Conservation (phyloP, 129 eudicot species). For the Lactuca saligna region DNA sequence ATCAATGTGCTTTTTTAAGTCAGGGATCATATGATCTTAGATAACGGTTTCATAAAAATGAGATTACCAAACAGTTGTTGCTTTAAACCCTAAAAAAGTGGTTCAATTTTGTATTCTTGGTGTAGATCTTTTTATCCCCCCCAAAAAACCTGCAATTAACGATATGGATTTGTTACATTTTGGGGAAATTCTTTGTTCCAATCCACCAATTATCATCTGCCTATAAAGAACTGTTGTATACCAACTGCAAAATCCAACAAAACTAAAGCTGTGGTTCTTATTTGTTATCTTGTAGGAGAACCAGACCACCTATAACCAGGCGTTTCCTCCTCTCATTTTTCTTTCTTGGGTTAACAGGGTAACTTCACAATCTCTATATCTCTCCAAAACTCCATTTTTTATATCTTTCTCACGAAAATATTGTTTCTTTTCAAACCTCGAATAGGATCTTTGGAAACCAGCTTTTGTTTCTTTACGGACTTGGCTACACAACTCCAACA, state of each 20-base stretch:
- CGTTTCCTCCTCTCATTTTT: slow-evolving; percentile 63
- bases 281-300: slow-evolving; percentile 49
- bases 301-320: slow-evolving; percentile 72
- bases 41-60: not conserved
- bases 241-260: not conserved
- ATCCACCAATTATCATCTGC: not conserved
- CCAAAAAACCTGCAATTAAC: not conserved
- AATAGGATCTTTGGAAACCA: slow-evolving; percentile 86
- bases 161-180: not conserved
- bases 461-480: slow-evolving; percentile 90
- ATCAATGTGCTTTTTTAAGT: not conserved
- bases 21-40: not conserved
- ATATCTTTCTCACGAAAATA: slow-evolving; percentile 13
- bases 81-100: not conserved
- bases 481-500: slow-evolving; percentile 93
- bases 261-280: slow-evolving; percentile 9
- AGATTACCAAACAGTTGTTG: not conserved
- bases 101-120: not conserved
- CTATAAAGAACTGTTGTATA: not conserved
- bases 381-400: not conserved
- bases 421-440: slow-evolving; percentile 1
- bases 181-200: not conserved
- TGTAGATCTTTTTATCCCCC: slow-evolving; percentile 1
- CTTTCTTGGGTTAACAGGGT: slow-evolving; percentile 98
- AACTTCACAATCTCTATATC: slow-evolving; percentile 23